Percentiles rank a stretch among this genome's conserved stretches.
phyloP scores from a whole-genome alignment of 129 eudicot species.

The Glebionis coronaria region DNA sequence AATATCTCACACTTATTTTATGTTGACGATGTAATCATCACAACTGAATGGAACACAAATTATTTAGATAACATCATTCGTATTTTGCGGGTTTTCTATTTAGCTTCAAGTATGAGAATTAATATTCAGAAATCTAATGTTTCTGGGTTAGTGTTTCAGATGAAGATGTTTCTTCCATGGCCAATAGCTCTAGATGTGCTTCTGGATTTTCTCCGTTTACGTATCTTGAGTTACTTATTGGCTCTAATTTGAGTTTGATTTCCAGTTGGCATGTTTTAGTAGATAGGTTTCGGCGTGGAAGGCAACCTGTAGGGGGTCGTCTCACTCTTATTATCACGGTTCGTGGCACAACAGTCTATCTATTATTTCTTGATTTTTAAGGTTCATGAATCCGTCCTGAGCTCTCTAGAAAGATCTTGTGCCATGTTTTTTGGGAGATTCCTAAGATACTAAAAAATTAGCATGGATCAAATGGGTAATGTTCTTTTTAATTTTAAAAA shows the following conservation, averaged over 20 bases:
- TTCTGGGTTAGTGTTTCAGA: background rate
- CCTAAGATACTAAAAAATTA: too few species aligned
- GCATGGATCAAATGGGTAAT: too few species aligned
- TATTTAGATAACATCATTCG: background rate
- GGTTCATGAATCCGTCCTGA: too few species aligned
- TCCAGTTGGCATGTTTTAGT: background rate
- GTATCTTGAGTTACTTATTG: background rate
- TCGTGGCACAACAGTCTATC: background rate
- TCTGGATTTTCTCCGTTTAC: background rate
- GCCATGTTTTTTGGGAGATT: too few species aligned
- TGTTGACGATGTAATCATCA: background rate
- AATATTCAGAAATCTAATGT: too few species aligned
- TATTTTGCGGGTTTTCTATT: background rate
- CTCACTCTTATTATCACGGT: background rate
- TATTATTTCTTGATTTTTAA: background rate
- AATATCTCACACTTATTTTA: background rate
- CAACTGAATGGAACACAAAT: too few species aligned
- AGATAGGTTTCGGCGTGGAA: background rate
- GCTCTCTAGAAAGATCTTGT: too few species aligned
- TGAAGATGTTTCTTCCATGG: background rate
- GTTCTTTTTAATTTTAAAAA: too few species aligned
- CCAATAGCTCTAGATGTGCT: background rate
- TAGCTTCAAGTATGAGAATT: background rate
- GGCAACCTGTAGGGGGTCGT: background rate
- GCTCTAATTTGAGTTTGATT: background rate